Evolutionary conservation across 257 asterid genomes (phyloP).

Genomic region (Plantago major): DNA sequence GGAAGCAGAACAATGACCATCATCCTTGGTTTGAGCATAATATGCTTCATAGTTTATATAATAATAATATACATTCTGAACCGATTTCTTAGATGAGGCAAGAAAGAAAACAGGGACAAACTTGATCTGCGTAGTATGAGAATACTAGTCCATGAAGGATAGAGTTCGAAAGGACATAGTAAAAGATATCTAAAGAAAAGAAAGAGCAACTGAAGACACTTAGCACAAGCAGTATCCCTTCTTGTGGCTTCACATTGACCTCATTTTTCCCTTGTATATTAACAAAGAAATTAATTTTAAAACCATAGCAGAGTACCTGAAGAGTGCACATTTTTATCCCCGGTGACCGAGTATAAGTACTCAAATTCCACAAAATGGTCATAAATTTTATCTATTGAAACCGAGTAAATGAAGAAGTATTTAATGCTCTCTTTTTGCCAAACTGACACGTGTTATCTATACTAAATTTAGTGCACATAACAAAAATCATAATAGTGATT

Average conservation of each 20-base stretch:
- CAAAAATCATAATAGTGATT: background rate
- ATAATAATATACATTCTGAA: no score
- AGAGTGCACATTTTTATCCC: no score
- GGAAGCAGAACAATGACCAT: slow-evolving; percentile 21
- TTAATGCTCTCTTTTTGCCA: background rate
- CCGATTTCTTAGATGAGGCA: no score
- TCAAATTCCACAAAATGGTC: no score
- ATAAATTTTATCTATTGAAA: background rate
- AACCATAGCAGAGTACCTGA: no score
- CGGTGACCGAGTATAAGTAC: no score
- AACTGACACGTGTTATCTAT: background rate
- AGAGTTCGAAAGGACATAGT: background rate
- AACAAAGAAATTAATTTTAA: no score
- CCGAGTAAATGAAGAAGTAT: background rate
- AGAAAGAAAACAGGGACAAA: no score
- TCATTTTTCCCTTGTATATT: no score
- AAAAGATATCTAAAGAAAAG: background rate
- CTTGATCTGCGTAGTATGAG: no score
- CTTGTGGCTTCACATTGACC: no score
- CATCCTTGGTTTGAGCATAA: background rate
- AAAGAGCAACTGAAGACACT: slow-evolving; percentile 1
- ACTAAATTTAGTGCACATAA: background rate
- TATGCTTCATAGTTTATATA: no score
- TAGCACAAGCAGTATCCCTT: background rate
- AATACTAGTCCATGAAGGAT: background rate